Base-by-base conservation (phyloP, 108 stramenopile species). In the Cyclotella sp. region DNA sequence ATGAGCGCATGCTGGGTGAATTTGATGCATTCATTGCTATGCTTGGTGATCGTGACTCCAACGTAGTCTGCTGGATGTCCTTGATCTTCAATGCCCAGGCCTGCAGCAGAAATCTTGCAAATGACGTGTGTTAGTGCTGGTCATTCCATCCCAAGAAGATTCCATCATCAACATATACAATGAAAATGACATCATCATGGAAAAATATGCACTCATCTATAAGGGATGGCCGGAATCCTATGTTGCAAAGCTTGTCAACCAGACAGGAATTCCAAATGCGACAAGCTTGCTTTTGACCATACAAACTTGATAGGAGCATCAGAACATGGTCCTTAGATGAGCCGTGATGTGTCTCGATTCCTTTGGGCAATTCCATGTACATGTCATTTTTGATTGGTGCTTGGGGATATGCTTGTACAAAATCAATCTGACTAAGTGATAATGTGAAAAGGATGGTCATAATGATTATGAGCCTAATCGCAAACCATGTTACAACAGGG, bases 151-250 rank as follows among this genome's bases (percentile, higher is more conserved):
- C 69, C 0, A 67, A 45, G 26, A 87, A 46, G 9, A 82, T 71
- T 19, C 70, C 69, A 45, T 84, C 78, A 57, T 85, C 84, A 22
- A 69, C 73, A 60, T 83, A 81, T 18, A 85, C 43, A 14, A 88
- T 52, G 68, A 77, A 88, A 10, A 88, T 67, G 63, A 63, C 58
- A 24, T 69, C 18, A 16, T 73, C 74, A 41, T 47, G 51, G 55
- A 75, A 77, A 68, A 77, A 88, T 14, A 89, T 27, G 60, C 85
- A 89, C 29, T 87, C 84, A 68, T 89, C 84, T 12, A 72, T 14
- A 16, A 76, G 59, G 3, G 75, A 77, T 43, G 82, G 86, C 45
- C 51, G 44, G 62, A 86, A 89, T 3, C 55, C 55, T 24, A 57
- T 57, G 12, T n/a, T n/a, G 16, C n/a, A 11, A n/a, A 54, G 53